Base-by-base conservation (phyloP, 768 basidiomycete genomes). In the Porphyrellus cyaneotinctus region DNA sequence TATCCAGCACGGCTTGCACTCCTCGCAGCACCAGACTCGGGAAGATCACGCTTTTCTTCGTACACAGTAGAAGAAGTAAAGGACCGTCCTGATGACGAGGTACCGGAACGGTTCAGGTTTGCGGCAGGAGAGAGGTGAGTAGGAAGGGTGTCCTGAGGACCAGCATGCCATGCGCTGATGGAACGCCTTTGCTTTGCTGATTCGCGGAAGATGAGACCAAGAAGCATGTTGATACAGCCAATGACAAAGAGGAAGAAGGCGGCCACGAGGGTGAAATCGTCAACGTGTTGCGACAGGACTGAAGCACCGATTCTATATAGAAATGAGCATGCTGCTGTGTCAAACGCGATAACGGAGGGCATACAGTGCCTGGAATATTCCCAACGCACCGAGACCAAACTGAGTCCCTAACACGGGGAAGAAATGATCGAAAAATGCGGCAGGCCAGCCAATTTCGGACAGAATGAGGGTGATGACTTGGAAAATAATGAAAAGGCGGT, bases 181-280 rank as follows among this genome's bases (percentile, higher is more conserved):
- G 81, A 84, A 18, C 86, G 81, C 59, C 81, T 83, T 18, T 70
- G 54, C 59, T 84, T 86, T 52, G 80, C 82, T 2, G 74, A 75
- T 58, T 78, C 75, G 50, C 84, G 82, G 77, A 84, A 88, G 66
- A 87, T 78, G 58, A 90, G 78, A 37, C 87, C 87, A 56, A 84
- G 75, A 53, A 92, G 68, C 59, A 92, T 83, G 74, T 95, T 92
- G 50, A 95, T 70, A 70, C 90, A 92, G n/a, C 92, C 93, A 52
- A 95, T 64, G 47, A 91, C 79, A 75, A 95, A 95, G 55, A 95
- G 80, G 76, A 95, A 85, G 78, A 95, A 95, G 43, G 88, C 91
- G 6, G 91, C 78, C 56, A 92, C 92, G 64, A 95, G 88, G 20
- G 91, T 84, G 75, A 95, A 95, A 54, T 82, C 83, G 62, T 91